These are phyloP conservation scores for Kluyveromyces sp. DNA, from an alignment of 1,139 yeast genomes.

Conservation along the genomic window DNA sequence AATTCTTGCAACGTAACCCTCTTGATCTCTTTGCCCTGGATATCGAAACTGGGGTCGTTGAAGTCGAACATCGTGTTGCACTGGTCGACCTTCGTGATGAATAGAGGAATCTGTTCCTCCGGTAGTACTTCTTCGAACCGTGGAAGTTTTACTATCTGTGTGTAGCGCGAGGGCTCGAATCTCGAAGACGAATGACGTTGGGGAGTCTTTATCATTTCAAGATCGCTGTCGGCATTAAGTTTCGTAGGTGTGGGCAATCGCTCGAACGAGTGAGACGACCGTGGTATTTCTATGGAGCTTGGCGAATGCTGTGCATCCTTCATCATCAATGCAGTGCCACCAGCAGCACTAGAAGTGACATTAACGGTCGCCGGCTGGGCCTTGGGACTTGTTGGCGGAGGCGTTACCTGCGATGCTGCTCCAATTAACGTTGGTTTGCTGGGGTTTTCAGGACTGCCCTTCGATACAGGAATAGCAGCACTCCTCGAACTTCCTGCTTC, in stretches of 20 bases:
- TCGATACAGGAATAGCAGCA: background rate
- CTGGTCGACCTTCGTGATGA: conserved; percentile 84
- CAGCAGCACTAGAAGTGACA: conserved; percentile 7
- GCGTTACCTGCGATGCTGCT: conserved; percentile 17
- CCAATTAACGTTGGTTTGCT: conserved; percentile 21
- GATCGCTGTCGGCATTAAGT: conserved; percentile 36
- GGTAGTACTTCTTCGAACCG: conserved; percentile 85
- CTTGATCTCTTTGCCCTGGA: conserved; percentile 88
- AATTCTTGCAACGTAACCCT: conserved; percentile 80
- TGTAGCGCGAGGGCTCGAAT: conserved; percentile 72
- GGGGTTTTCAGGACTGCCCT: background rate
- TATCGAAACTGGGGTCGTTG: conserved; percentile 84
- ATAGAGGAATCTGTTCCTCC: conserved; percentile 73
- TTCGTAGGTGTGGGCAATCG: conserved; percentile 39
- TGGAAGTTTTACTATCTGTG: conserved; percentile 77
- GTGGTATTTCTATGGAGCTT: conserved; percentile 33
- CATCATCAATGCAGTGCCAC: conserved; percentile 9
- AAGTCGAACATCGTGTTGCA: conserved; percentile 93
- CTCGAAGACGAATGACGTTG: conserved; percentile 91
- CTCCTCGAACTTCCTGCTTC: background rate
- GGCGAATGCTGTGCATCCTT: conserved; percentile 17
- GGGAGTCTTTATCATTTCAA: conserved; percentile 65
- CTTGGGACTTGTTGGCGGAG: conserved; percentile 13
- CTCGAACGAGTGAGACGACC: conserved; percentile 40
- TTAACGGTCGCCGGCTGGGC: conserved; percentile 7